Evolutionary conservation across 2,329 filamentous ascomycete genomes (phyloP).

Genomic region (Alternaria brassicae): DNA sequence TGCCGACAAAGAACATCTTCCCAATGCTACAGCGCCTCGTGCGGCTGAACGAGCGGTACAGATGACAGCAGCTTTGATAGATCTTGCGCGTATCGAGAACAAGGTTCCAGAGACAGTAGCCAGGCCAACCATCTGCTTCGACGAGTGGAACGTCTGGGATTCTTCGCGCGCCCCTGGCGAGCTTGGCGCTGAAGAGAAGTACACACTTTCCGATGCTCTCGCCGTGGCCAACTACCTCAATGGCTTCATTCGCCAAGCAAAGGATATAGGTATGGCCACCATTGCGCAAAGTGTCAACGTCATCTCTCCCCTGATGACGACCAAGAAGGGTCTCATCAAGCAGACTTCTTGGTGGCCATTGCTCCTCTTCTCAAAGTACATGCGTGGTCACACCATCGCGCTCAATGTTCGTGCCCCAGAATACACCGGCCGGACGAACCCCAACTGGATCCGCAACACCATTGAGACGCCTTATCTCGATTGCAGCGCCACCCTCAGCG

Average conservation of each 20-base stretch:
- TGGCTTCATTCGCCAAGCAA: slow-evolving; percentile 75
- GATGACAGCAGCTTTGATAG: slow-evolving; percentile 71
- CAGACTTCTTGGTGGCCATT: slow-evolving; percentile 81
- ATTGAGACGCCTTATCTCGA: slow-evolving; percentile 76
- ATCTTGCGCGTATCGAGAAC: slow-evolving; percentile 76
- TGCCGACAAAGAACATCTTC: slow-evolving; percentile 57
- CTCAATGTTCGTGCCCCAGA: slow-evolving; percentile 68
- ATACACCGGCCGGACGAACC: slow-evolving; percentile 72
- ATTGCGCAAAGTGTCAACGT: slow-evolving; percentile 82
- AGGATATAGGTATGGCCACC: slow-evolving; percentile 77
- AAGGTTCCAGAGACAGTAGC: slow-evolving; percentile 65
- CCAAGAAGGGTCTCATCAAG: slow-evolving; percentile 66
- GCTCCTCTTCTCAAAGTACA: slow-evolving; percentile 71
- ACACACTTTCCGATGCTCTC: slow-evolving; percentile 77
- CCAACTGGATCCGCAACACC: slow-evolving; percentile 68
- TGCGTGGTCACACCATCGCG: slow-evolving; percentile 74
- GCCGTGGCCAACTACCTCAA: slow-evolving; percentile 80
- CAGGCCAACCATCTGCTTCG: slow-evolving; percentile 76
- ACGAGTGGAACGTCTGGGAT: slow-evolving; percentile 88
- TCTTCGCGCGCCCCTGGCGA: slow-evolving; percentile 74
- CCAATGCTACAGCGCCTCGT: slow-evolving; percentile 63
- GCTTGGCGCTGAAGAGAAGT: slow-evolving; percentile 71
- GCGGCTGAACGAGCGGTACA: slow-evolving; percentile 77
- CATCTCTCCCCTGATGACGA: slow-evolving; percentile 78
- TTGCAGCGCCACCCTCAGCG: slow-evolving; percentile 67